phyloP scores from a whole-genome alignment of 2,329 filamentous ascomycete genomes.

The Botrytis galanthina region DNA sequence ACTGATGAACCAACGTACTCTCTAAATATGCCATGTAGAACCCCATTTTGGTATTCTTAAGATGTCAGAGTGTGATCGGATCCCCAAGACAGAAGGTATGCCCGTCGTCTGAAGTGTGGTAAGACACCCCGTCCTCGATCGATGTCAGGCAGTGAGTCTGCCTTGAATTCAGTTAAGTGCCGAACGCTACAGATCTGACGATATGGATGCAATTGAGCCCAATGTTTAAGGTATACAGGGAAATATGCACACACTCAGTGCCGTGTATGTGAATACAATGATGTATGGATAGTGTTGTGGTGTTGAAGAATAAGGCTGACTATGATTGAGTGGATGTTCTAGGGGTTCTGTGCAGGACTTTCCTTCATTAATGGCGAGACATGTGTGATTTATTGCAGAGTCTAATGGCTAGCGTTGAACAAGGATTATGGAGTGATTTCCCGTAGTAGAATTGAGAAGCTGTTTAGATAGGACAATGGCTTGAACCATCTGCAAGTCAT shows the following conservation, averaged over 20 bases:
- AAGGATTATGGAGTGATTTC: constrained; percentile 37
- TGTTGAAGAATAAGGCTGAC: constrained; percentile 40
- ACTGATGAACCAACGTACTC: constrained; percentile 37
- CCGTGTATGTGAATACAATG: constrained; percentile 36
- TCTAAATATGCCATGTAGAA: constrained; percentile 57
- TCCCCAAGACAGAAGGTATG: constrained; percentile 28
- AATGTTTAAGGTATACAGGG: constrained; percentile 46
- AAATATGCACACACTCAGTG: constrained; percentile 39
- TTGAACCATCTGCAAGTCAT: constrained; percentile 39
- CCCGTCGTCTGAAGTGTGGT: constrained; percentile 32
- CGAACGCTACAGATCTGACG: constrained; percentile 25
- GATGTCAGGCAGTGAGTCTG: constrained; percentile 30
- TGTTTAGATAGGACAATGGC: constrained; percentile 43
- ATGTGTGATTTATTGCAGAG: constrained; percentile 63
- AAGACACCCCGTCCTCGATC: constrained; percentile 27
- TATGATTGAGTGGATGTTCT: constrained; percentile 37
- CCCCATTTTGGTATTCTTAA: constrained; percentile 49
- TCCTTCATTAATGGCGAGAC: constrained; percentile 55
- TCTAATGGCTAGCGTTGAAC: constrained; percentile 37
- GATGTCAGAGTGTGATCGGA: constrained; percentile 26
- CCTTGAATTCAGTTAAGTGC: constrained; percentile 28
- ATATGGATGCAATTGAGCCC: constrained; percentile 54
- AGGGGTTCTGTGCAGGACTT: constrained; percentile 39
- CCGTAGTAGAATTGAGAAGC: constrained; percentile 34
- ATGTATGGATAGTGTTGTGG: constrained; percentile 38